Evolutionary conservation across 345 rosid genomes (phyloP).

Genomic region (Crucihimalaya himalaica): DNA sequence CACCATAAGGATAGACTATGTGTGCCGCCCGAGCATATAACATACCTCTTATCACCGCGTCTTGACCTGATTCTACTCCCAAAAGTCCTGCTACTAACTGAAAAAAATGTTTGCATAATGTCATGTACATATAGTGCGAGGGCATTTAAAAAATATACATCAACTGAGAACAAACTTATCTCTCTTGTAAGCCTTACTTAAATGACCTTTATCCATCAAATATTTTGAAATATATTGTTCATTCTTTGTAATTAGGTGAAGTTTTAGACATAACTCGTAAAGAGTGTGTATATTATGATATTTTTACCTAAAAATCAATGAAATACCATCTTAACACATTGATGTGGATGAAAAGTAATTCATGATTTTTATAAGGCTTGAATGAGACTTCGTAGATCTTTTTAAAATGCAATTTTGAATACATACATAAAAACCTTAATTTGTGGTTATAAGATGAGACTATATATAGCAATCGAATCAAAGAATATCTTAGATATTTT

Average conservation of each 20-base stretch:
- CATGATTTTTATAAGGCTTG: not conserved
- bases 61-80: conserved; percentile 86
- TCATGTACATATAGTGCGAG: not conserved
- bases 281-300: not conserved
- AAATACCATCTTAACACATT: not conserved
- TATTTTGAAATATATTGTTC: not conserved
- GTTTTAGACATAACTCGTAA: not conserved
- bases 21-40: conserved; percentile 44
- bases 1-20: conserved; percentile 43
- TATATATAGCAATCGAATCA: not conserved
- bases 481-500: not conserved
- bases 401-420: not conserved
- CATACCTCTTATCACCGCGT: conserved; percentile 68
- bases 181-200: not conserved
- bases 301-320: not conserved
- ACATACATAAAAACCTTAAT: not conserved
- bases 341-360: conserved; percentile 5
- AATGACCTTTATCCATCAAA: not conserved
- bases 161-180: not conserved
- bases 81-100: conserved; percentile 82
- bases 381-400: not conserved
- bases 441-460: conserved; percentile 2
- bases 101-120: conserved; percentile 1
- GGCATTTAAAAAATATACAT: not conserved
- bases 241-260: not conserved